Base-by-base conservation (phyloP, 345 rosid genomes). In the Geranium brycei region DNA sequence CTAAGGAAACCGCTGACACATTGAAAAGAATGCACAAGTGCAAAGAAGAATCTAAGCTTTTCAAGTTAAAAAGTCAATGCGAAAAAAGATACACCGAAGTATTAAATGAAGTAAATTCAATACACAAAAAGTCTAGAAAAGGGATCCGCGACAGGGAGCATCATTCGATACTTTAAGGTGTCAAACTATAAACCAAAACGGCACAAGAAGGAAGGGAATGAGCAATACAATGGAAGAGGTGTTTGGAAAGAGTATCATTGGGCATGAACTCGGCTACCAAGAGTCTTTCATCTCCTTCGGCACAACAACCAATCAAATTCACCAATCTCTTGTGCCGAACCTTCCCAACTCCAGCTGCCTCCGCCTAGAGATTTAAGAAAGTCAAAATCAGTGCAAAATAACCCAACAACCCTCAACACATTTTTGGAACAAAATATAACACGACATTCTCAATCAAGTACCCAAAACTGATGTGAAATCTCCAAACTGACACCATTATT, bases 231-330 rank as follows among this genome's bases (percentile, higher is more conserved):
- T 89, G 98, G 72, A 92, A 92, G 56, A 92, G 95, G 72, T 92
- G 98, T 86, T 92, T 89, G 63, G 98, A 87, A 59, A 92, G 91
- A 51, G 96, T 92, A 66, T 89, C 98, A 77, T 85, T 89, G 13
- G 93, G 95, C 96, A 92, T 92, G 76, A 77, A 89, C 61, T 92
- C 96, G 5, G 96, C 88, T 56, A 92, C 96, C 83, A 92, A 68
- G 65, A 92, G 69, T 5, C 98, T 86, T 78, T 92, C 98, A 47
- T 92, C 98, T 30, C 93, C 96, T 71, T 92, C 98, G 8, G 93
- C 93, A 51, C 98, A 92, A 58, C 88, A 87, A 55, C 98, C 98
- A 67, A 92, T 89, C 69, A 92, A 64, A 76, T 89, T 92, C 17
- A 89, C 91, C 75, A 92, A 65, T 82, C 87, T 89, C 77, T 85